These are phyloP conservation scores for Ilyonectria robusta DNA, from an alignment of 2,329 filamentous ascomycete genomes.

Conservation along the genomic window DNA sequence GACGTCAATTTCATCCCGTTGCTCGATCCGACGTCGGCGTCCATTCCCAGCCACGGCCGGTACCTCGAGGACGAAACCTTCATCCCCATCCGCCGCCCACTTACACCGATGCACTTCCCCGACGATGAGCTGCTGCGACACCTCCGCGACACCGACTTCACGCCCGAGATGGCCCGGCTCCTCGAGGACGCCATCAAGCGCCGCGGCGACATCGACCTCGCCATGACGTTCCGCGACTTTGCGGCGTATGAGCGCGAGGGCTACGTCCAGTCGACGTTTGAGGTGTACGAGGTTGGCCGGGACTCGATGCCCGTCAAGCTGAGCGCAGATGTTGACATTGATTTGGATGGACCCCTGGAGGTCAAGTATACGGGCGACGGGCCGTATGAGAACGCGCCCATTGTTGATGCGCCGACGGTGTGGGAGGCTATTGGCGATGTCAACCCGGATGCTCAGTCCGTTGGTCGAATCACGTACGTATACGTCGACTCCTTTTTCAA, in stretches of 20 bases:
- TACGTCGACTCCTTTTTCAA: neutral
- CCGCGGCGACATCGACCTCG: constrained; percentile 51
- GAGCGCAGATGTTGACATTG: constrained; percentile 48
- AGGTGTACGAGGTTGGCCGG: constrained; percentile 69
- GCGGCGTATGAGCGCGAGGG: constrained; percentile 55
- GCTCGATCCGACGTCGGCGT: constrained; percentile 35
- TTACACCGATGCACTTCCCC: constrained; percentile 51
- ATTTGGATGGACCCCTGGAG: constrained; percentile 41
- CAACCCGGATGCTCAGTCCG: constrained; percentile 57
- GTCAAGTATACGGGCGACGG: constrained; percentile 45
- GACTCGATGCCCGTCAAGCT: constrained; percentile 58
- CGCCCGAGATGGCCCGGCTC: constrained; percentile 54
- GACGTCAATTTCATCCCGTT: constrained; percentile 52
- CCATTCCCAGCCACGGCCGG: constrained; percentile 15
- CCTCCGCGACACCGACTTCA: constrained; percentile 59
- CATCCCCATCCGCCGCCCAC: constrained; percentile 34
- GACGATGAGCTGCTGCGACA: constrained; percentile 60
- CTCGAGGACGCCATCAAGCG: constrained; percentile 55
- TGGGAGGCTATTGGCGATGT: constrained; percentile 59
- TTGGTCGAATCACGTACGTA: constrained; percentile 70
- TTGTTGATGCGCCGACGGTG: constrained; percentile 57
- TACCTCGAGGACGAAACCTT: constrained; percentile 34
- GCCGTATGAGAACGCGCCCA: constrained; percentile 45
- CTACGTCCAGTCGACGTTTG: constrained; percentile 66
- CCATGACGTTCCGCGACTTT: constrained; percentile 51